Evolutionary conservation across 345 rosid genomes (phyloP).

Genomic region (Limnanthes douglasii): DNA sequence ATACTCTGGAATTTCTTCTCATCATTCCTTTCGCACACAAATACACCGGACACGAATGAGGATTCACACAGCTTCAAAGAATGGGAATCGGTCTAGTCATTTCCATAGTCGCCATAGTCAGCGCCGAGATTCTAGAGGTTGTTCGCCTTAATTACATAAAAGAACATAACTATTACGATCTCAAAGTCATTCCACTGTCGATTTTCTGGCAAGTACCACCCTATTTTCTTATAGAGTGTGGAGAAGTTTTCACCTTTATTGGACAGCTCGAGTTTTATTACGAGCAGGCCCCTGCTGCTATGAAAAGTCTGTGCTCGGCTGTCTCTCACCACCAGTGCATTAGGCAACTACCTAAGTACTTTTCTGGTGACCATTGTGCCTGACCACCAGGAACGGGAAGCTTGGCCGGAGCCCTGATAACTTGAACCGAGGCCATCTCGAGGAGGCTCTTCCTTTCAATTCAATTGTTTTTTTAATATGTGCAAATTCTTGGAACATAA

Average conservation of each 20-base stretch:
- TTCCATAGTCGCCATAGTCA: conserved; percentile 54
- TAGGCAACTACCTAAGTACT: conserved; percentile 77
- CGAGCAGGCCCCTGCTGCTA: conserved; percentile 93
- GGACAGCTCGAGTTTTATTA: conserved; percentile 88
- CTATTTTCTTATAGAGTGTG: conserved; percentile 72
- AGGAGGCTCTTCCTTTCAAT: too few species aligned
- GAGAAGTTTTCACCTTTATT: conserved; percentile 69
- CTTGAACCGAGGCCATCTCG: conserved; percentile 73
- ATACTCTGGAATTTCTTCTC: too few species aligned
- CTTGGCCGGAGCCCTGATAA: conserved; percentile 85
- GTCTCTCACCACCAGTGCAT: conserved; percentile 54
- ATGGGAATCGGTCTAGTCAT: conserved; percentile 85
- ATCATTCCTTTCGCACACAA: conserved; percentile 51
- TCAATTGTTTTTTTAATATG: too few species aligned
- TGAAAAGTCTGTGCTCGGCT: conserved; percentile 86
- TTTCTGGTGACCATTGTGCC: conserved; percentile 52
- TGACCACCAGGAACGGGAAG: conserved; percentile 37
- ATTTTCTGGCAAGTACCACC: conserved; percentile 97
- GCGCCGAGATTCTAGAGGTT: conserved; percentile 62
- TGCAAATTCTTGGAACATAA: too few species aligned
- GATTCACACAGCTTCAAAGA: conserved; percentile 89
- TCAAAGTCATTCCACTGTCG: conserved; percentile 36
- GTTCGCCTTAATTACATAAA: conserved; percentile 33
- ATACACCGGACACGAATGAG: conserved; percentile 57
- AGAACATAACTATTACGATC: conserved; percentile 43